phyloP scores from a whole-genome alignment of 2,329 filamentous ascomycete genomes.

The Colletotrichum tropicale region DNA sequence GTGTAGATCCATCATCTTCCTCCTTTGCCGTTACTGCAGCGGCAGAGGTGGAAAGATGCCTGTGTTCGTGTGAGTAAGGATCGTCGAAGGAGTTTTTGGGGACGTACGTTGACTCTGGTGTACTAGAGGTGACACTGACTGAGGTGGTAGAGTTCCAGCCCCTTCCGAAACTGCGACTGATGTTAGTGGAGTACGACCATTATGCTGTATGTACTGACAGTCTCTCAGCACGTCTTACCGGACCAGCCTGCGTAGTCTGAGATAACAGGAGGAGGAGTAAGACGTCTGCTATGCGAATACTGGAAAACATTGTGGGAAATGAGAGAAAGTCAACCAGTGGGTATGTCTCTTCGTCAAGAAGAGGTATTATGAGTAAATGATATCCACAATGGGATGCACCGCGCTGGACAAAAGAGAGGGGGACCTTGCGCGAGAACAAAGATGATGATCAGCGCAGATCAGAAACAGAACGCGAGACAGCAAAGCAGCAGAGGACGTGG shows the following conservation, averaged over 20 bases:
- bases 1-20: constrained; percentile 13
- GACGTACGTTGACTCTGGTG: not conserved
- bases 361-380: not conserved
- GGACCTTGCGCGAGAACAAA: not conserved
- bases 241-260: constrained; percentile 22
- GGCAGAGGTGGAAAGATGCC: not conserved
- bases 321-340: not conserved
- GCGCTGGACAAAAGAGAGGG: not conserved
- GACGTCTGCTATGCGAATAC: constrained; percentile 3
- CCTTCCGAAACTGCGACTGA: not conserved
- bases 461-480: not conserved
- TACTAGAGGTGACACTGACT: not conserved
- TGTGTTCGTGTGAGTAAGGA: not conserved
- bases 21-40: not conserved
- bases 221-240: constrained; percentile 17
- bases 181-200: not conserved
- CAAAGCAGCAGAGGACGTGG: not conserved
- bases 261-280: constrained; percentile 16
- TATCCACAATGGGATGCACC: not conserved
- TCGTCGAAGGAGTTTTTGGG: not conserved
- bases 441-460: not conserved
- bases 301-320: not conserved
- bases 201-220: not conserved
- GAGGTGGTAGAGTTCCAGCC: constrained; percentile 9
- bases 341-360: not conserved